A percentile compares a stretch with the other conserved stretches of the same genome.
These are phyloP conservation scores for Gracilaria gracilis DNA, from an alignment of 23 red algal genomes.

Conservation along the genomic window DNA sequence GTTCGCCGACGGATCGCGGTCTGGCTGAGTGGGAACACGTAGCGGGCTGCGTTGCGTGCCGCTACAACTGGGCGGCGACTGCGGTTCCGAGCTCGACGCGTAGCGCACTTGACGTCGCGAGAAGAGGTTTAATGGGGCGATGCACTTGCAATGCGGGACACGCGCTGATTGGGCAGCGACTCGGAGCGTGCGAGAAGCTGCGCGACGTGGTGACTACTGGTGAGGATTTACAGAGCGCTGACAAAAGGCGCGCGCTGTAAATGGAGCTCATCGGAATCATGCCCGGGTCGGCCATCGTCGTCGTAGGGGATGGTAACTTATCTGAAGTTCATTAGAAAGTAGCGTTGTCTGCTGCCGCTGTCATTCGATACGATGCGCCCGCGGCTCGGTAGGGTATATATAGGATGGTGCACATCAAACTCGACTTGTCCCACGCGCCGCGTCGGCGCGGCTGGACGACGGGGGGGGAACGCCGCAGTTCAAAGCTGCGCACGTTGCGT, in stretches of 20 bases:
- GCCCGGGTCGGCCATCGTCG: too few relatives aligned
- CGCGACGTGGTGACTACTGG: too few relatives aligned
- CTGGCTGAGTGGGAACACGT: slow-evolving; percentile 28
- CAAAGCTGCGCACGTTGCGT: not conserved
- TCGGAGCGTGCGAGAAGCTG: too few relatives aligned
- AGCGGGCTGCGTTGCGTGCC: not conserved
- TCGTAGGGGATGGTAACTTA: too few relatives aligned
- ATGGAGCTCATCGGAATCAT: not conserved
- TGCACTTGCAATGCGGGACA: not conserved
- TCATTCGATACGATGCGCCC: too few relatives aligned
- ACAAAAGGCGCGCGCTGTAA: not conserved
- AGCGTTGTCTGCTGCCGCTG: too few relatives aligned
- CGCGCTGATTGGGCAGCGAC: slow-evolving; percentile 21
- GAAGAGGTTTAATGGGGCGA: not conserved
- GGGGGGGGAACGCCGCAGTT: not conserved
- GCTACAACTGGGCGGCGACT: not conserved
- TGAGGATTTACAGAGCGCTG: not conserved
- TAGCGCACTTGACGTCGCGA: slow-evolving; percentile 1
- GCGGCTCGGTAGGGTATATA: too few relatives aligned
- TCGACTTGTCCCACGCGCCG: too few relatives aligned
- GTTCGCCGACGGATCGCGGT: slow-evolving; percentile 39
- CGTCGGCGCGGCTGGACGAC: too few relatives aligned
- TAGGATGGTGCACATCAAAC: too few relatives aligned
- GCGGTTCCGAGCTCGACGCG: not conserved
- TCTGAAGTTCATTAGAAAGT: too few relatives aligned